phyloP scores from a whole-genome alignment of 768 basidiomycete species.

The Pulveroboletus sp. region DNA sequence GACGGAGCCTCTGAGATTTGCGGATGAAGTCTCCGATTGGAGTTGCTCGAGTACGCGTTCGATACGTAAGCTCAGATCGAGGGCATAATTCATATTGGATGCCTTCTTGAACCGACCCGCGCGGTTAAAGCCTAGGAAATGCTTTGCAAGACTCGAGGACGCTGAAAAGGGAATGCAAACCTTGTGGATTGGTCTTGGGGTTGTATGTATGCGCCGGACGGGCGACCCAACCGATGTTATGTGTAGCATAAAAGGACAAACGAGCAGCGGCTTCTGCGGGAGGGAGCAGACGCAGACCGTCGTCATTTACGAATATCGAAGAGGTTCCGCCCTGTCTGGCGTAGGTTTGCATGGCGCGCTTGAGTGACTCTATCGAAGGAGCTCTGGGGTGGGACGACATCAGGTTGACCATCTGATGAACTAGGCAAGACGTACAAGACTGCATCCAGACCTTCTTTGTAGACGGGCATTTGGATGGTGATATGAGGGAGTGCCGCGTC shows the following conservation, averaged over 20 bases:
- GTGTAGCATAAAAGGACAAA: conserved; percentile 49
- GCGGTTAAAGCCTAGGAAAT: conserved; percentile 27
- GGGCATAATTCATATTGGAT: conserved; percentile 85
- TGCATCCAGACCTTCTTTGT: conserved; percentile 49
- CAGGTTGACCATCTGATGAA: not conserved
- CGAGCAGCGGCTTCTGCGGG: conserved; percentile 44
- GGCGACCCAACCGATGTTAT: conserved; percentile 57
- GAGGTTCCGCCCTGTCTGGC: conserved; percentile 62
- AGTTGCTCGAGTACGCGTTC: conserved; percentile 29
- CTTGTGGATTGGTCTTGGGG: conserved; percentile 46
- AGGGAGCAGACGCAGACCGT: conserved; percentile 51
- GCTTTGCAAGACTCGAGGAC: conserved; percentile 28
- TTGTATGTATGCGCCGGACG: conserved; percentile 45
- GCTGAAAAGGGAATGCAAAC: conserved; percentile 29
- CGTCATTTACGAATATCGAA: conserved; percentile 57
- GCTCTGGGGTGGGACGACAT: conserved; percentile 26
- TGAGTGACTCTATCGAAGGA: conserved; percentile 49
- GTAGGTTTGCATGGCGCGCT: conserved; percentile 59
- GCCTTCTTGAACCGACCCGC: conserved; percentile 92
- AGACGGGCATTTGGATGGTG: conserved; percentile 55
- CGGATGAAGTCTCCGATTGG: conserved; percentile 24
- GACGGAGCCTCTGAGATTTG: conserved; percentile 19
- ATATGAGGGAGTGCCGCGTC: conserved; percentile 44
- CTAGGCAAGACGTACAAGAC: conserved; percentile 39
- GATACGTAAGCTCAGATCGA: conserved; percentile 38